Base-by-base conservation (phyloP, 805 yeast species). In the Nakazawaea molendinolei region DNA sequence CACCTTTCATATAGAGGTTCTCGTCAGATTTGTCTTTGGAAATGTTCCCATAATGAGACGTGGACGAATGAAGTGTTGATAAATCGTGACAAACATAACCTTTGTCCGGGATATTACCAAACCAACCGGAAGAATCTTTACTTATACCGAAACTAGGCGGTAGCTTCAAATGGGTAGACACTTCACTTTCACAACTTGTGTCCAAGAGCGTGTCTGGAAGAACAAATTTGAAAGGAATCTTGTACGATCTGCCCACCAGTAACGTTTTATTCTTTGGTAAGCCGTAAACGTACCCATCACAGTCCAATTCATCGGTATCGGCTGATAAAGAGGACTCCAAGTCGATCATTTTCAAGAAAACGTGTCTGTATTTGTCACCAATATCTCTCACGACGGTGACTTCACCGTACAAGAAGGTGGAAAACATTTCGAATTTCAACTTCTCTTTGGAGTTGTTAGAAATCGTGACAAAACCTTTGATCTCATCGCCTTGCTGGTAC, bases 291-390 rank as follows among this genome's bases (percentile, higher is more conserved):
- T 25, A 33, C 3, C 38, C 41, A 23, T 31, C 38, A 3, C 15
- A 10, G 20, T 30, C 35, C 8, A 24, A 6, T 15, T 17, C 28
- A 7, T n/a, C 16, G 2, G 16, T 16, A 3, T 27, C 34, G 9
- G 14, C 15, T n/a, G 25, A 18, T 14, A 41, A 33, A 19, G 36
- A 37, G n/a, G 38, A 33, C 21, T 41, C 44, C 26, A 41, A 34
- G 22, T 41, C 44, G 13, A 41, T 35, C 44, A 41, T 41, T 16
- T 34, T 33, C 34, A 41, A 29, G 24, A 41, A 41, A n/a, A 23
- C 30, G n/a, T 34, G 41, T 19, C 27, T 34, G 14, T 28, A 33
- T 20, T 34, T 37, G 9, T 34, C 35, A 14, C 41, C 41, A 14
- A 41, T 25, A 21, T 31, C 28, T 19, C 35, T 33, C 7, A 41